These are phyloP conservation scores for Diutina neorugosa DNA, from an alignment of 1,139 yeast genomes.

Conservation along the genomic window DNA sequence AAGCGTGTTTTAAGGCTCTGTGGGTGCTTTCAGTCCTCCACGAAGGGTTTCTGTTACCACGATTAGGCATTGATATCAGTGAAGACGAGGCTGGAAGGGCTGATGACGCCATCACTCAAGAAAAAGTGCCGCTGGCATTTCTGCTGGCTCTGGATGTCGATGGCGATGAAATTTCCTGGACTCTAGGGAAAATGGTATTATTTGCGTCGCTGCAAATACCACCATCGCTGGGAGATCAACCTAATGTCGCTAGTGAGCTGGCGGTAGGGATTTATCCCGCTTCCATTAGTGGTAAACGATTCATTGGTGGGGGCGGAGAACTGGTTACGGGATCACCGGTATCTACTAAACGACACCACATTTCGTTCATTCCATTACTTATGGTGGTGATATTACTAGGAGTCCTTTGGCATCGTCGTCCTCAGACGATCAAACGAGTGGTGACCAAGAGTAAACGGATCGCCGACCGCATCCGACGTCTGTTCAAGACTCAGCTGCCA, in stretches of 20 bases:
- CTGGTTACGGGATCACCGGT: constrained; percentile 10
- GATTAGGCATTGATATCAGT: constrained; percentile 39
- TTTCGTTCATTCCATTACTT: constrained; percentile 8
- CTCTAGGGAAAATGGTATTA: constrained; percentile 46
- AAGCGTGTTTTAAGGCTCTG: constrained; percentile 72
- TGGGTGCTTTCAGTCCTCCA: constrained; percentile 72
- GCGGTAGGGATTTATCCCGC: constrained; percentile 46
- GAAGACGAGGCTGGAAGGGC: constrained; percentile 10
- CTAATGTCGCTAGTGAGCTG: constrained; percentile 15
- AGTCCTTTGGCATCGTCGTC: neutral
- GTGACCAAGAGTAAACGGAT: constrained; percentile 9
- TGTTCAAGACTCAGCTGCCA: constrained; percentile 8
- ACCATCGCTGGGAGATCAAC: constrained; percentile 26
- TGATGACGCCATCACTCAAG: constrained; percentile 14
- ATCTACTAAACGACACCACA: constrained; percentile 7
- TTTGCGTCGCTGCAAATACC: constrained; percentile 23
- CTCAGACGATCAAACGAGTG: constrained; percentile 5
- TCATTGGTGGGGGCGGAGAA: constrained; percentile 17
- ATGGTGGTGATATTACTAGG: neutral
- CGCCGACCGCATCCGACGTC: constrained; percentile 10
- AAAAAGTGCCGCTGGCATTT: constrained; percentile 31
- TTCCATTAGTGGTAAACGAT: constrained; percentile 27
- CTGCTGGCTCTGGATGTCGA: constrained; percentile 47
- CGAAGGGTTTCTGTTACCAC: constrained; percentile 68
- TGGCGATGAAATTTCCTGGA: constrained; percentile 58